Evolutionary conservation across 1,284 basidiomycete species (phyloP).

Genomic region (Microbotryum violaceum): DNA sequence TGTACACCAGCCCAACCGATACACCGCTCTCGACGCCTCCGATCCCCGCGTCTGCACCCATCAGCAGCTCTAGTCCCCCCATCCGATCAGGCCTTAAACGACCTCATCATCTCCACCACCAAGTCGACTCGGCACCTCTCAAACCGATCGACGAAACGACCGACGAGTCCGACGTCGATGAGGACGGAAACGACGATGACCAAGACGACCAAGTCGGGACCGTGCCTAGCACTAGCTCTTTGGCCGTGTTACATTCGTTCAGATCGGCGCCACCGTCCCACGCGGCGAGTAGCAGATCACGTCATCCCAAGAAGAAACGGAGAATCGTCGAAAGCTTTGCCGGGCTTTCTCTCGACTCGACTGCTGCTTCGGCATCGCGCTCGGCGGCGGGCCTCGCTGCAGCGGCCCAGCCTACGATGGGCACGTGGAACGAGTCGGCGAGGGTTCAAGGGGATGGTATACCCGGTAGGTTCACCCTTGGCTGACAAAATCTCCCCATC

Average conservation of each 20-base stretch:
- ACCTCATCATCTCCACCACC: constrained; percentile 6
- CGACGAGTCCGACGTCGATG: background rate
- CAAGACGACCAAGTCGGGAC: background rate
- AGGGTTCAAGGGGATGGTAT: too few species aligned
- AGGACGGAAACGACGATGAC: background rate
- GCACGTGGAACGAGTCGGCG: too few species aligned
- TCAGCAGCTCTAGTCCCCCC: background rate
- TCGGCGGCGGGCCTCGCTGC: too few species aligned
- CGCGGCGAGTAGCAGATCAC: background rate
- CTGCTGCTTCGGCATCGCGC: too few species aligned
- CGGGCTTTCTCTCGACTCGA: too few species aligned
- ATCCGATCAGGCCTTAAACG: background rate
- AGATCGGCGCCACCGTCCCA: constrained; percentile 4
- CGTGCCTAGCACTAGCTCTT: constrained; percentile 1
- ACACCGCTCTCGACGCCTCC: background rate
- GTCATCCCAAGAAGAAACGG: background rate
- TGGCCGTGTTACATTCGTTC: constrained; percentile 15
- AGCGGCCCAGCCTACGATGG: too few species aligned
- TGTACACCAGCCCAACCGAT: background rate
- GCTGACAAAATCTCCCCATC: background rate
- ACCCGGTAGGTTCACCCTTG: background rate
- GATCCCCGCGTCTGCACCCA: background rate
- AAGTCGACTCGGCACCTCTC: constrained; percentile 5
- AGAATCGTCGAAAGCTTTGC: background rate
- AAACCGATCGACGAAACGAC: background rate